These are phyloP conservation scores for Debaryomyces robertsiae DNA, from an alignment of 1,139 yeast genomes.

Conservation along the genomic window DNA sequence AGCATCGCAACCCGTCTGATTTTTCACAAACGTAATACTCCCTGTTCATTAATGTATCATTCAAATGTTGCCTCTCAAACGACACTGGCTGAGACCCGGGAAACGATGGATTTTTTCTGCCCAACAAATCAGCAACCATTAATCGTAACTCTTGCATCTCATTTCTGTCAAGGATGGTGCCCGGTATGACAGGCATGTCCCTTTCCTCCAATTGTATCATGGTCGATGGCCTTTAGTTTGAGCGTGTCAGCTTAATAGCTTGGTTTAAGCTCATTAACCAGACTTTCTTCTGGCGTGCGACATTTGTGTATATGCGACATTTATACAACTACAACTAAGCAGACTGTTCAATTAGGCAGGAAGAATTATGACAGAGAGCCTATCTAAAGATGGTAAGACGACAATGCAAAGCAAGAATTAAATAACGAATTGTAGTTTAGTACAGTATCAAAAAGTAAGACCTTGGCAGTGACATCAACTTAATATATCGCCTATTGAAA, in stretches of 20 bases:
- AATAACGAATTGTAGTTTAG: too few relatives aligned
- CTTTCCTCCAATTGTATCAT: constrained; percentile 53
- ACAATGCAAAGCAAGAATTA: too few relatives aligned
- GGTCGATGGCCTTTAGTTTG: background rate
- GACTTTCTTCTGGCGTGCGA: background rate
- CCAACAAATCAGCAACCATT: constrained; percentile 70
- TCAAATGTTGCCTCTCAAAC: constrained; percentile 74
- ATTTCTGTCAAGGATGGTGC: constrained; percentile 69
- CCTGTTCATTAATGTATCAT: constrained; percentile 56
- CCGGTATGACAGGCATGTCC: constrained; percentile 83
- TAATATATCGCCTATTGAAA: constrained; percentile 30
- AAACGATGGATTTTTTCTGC: constrained; percentile 53
- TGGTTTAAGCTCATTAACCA: background rate
- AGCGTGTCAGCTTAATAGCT: background rate
- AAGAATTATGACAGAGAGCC: background rate
- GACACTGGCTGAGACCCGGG: constrained; percentile 97
- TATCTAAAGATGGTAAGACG: too few relatives aligned
- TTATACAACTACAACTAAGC: background rate
- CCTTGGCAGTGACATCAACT: too few relatives aligned
- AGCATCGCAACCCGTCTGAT: constrained; percentile 87
- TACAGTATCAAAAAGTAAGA: too few relatives aligned
- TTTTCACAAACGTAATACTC: constrained; percentile 92
- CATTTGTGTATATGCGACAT: constrained; percentile 7
- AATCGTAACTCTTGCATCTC: constrained; percentile 68
- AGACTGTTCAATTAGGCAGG: background rate